These are phyloP conservation scores for Xerocomellus dryophilus DNA, from an alignment of 768 basidiomycete species.

Conservation along the genomic window DNA sequence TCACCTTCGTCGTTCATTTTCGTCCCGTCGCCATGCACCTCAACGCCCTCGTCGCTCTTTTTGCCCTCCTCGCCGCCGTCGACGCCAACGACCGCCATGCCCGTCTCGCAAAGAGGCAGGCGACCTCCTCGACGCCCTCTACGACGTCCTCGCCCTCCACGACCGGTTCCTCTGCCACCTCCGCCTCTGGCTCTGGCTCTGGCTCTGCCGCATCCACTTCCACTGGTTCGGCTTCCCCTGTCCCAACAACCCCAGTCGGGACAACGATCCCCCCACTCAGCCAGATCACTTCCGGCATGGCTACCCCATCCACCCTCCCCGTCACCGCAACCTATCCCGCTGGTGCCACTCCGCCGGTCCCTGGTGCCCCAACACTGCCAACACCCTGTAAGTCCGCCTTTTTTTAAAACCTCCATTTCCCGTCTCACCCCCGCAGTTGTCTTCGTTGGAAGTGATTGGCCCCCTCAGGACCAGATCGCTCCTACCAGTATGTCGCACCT, in stretches of 20 bases:
- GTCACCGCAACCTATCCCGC: slow-evolving; percentile 52
- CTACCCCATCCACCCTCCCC: slow-evolving; percentile 46
- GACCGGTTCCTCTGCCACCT: slow-evolving; percentile 2
- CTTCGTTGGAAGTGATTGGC: slow-evolving; percentile 53
- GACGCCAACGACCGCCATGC: slow-evolving; percentile 41
- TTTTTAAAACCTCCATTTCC: not conserved
- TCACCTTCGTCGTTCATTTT: slow-evolving; percentile 6
- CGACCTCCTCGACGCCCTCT: not conserved
- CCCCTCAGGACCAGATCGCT: slow-evolving; percentile 57
- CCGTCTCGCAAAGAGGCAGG: slow-evolving; percentile 40
- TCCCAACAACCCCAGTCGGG: slow-evolving; percentile 31
- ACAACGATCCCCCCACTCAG: slow-evolving; percentile 57
- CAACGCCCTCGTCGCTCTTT: slow-evolving; percentile 43
- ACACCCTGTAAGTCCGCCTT: slow-evolving; percentile 46
- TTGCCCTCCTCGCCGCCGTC: slow-evolving; percentile 37
- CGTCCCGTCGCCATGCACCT: slow-evolving; percentile 41
- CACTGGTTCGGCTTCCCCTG: slow-evolving; percentile 19
- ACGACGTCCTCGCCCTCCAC: slow-evolving; percentile 6
- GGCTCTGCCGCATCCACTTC: not conserved
- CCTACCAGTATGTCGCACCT: slow-evolving; percentile 47
- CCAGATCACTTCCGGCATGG: slow-evolving; percentile 62
- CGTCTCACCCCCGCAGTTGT: slow-evolving; percentile 37
- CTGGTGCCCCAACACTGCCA: slow-evolving; percentile 67
- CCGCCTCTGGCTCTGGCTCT: not conserved
- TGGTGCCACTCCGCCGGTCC: slow-evolving; percentile 59